Evolutionary conservation across 2,329 filamentous ascomycete genomes (phyloP).

Genomic region (Aspergillus vadensis): DNA sequence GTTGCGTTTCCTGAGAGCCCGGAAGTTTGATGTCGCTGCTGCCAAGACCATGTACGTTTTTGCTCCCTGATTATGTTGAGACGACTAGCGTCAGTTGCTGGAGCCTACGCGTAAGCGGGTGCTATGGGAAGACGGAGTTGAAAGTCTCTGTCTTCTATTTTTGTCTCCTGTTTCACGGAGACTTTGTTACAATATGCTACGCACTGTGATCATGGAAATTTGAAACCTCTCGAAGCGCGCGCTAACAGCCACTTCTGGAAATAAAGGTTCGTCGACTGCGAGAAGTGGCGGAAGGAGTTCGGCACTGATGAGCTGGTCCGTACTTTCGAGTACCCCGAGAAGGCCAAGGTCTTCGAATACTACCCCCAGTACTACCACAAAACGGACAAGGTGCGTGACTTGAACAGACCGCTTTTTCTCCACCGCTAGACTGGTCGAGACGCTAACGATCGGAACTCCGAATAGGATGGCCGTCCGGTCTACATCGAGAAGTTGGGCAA

Average conservation of each 20-base stretch:
- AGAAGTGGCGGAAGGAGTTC: slow-evolving; percentile 88
- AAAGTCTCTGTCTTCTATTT: background rate
- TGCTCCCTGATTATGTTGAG: slow-evolving; percentile 3
- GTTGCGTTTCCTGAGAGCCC: slow-evolving; percentile 87
- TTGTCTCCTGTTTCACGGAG: background rate
- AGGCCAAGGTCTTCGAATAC: slow-evolving; percentile 78
- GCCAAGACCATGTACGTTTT: slow-evolving; percentile 81
- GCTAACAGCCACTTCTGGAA: slow-evolving; percentile 7
- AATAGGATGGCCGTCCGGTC: slow-evolving; percentile 87
- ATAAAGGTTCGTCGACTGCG: slow-evolving; percentile 81
- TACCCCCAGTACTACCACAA: slow-evolving; percentile 99
- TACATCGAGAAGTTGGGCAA: slow-evolving; percentile 97
- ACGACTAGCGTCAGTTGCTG: background rate
- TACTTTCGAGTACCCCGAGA: slow-evolving; percentile 85
- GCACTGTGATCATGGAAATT: background rate
- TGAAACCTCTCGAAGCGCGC: background rate
- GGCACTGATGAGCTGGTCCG: slow-evolving; percentile 79
- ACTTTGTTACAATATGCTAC: background rate
- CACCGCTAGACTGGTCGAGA: background rate
- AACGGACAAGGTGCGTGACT: slow-evolving; percentile 51
- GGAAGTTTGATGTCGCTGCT: slow-evolving; percentile 87
- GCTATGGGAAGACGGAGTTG: background rate
- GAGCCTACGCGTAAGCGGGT: background rate
- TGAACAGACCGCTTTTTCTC: background rate
- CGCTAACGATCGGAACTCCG: slow-evolving; percentile 8